Evolutionary conservation across 2,329 filamentous ascomycete genomes (phyloP).

Genomic region (Botrytis fabae): DNA sequence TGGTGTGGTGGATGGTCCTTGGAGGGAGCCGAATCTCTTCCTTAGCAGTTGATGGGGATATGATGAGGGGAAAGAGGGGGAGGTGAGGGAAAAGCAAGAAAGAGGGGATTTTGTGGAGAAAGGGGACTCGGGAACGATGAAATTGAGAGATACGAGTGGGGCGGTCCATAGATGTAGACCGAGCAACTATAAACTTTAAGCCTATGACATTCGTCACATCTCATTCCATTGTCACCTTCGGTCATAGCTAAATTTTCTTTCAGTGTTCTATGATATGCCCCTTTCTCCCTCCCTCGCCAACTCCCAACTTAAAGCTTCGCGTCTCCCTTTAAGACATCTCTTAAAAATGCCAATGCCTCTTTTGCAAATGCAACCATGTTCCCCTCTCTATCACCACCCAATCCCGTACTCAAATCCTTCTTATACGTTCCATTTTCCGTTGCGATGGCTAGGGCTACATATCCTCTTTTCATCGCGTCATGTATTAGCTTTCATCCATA

Average conservation of each 20-base stretch:
- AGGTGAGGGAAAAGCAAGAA: background rate
- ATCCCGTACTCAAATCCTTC: constrained; percentile 57
- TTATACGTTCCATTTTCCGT: constrained; percentile 52
- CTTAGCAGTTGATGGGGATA: background rate
- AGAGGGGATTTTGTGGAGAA: background rate
- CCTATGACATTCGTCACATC: background rate
- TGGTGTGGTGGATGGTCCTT: background rate
- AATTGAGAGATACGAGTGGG: too few species aligned
- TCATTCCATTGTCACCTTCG: background rate
- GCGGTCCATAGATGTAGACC: background rate
- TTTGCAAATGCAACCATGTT: constrained; percentile 66
- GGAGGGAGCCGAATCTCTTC: background rate
- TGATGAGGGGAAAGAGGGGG: background rate
- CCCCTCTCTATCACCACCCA: constrained; percentile 52
- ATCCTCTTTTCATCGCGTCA: constrained; percentile 47
- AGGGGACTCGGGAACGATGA: background rate
- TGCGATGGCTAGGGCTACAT: constrained; percentile 63
- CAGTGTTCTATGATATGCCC: rapidly evolving
- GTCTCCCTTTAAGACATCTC: constrained; percentile 52
- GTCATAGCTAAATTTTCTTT: background rate
- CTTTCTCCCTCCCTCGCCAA: too few species aligned
- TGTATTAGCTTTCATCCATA: background rate
- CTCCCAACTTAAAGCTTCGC: constrained; percentile 36
- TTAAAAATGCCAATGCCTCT: constrained; percentile 56
- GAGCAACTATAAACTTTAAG: background rate